Base-by-base conservation (phyloP, 2,329 filamentous ascomycete genomes). In the Ceratocystis alfenasii region DNA sequence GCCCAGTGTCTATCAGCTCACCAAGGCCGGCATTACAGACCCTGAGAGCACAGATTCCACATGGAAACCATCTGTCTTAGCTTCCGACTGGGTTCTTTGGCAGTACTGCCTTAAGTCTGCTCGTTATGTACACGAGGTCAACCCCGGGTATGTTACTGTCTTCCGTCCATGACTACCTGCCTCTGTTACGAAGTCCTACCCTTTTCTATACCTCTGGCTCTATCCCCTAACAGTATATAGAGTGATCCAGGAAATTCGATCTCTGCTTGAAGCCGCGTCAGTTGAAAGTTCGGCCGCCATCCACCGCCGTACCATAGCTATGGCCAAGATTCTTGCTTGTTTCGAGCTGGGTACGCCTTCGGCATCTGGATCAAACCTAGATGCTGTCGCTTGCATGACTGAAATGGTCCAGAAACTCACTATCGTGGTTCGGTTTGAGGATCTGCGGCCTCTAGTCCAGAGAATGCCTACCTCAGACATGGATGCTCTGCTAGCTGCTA, bases 41-140 rank as follows among this genome's bases (percentile, higher is more conserved):
- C 74, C 74, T 0, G 74, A 78, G 7, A 75, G 76, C 50, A 67
- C 59, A 0, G 71, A 73, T 0, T 74, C 72, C 1, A 72, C 73
- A 3, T 73, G 76, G 0, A 72, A 74, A 6, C 73, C 76, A 0
- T 77, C 74, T 1, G 74, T 79, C 1, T 70, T 80, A 15, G 79
- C 78, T 1, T 79, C 77, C 6, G 79, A 82, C 69, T 70, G 73
- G 72, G 69, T 69, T 17, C 70, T 74, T 25, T 77, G 76, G 76
- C 71, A 71, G 64, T 69, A 67, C 7, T 73, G 76, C 44, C 69
- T 74, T 8, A 64, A 69, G 7, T 73, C 76, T 7, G 74, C 75
- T 20, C 66, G 48, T 3, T 36, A 69, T 59, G 25, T 68, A 12
- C 46, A 60, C 45, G 48, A 45, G 15, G 46, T n/a, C 2, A 55